phyloP scores from a whole-genome alignment of 768 basidiomycete genomes.

The Lactarius sp. region DNA sequence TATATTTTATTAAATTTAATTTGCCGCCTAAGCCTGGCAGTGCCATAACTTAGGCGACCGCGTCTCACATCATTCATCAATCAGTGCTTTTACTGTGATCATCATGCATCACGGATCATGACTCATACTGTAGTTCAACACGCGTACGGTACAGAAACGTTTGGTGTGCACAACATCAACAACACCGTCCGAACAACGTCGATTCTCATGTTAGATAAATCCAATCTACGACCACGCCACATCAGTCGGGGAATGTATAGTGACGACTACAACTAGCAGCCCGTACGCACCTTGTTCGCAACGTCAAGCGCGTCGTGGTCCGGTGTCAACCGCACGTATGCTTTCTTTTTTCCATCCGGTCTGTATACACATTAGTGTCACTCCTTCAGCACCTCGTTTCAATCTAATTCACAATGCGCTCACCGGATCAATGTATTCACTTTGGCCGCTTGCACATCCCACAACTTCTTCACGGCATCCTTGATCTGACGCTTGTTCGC shows the following conservation, averaged over 20 bases:
- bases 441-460: slow-evolving; percentile 93
- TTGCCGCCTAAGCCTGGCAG: too few species aligned
- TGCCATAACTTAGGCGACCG: neutral
- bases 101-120: neutral
- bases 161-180: neutral
- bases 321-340: slow-evolving; percentile 91
- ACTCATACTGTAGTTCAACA: neutral
- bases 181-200: neutral
- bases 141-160: neutral
- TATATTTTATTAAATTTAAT: too few species aligned
- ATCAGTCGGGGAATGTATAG: neutral
- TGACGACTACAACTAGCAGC: neutral
- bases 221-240: slow-evolving; percentile 59
- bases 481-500: slow-evolving; percentile 99
- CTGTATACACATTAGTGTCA: slow-evolving; percentile 35
- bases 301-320: slow-evolving; percentile 96
- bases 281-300: slow-evolving; percentile 79
- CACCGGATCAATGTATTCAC: slow-evolving; percentile 98
- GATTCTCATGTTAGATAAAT: slow-evolving; percentile 63
- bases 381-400: neutral
- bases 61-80: neutral
- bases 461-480: slow-evolving; percentile 98
- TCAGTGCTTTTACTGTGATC: neutral
- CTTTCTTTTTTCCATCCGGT: slow-evolving; percentile 99
- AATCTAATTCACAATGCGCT: slow-evolving; percentile 28